Percentiles rank a stretch among this genome's conserved stretches.
These are phyloP conservation scores for Endothia cerciana DNA, from an alignment of 2,329 filamentous ascomycete species.

Conservation along the genomic window DNA sequence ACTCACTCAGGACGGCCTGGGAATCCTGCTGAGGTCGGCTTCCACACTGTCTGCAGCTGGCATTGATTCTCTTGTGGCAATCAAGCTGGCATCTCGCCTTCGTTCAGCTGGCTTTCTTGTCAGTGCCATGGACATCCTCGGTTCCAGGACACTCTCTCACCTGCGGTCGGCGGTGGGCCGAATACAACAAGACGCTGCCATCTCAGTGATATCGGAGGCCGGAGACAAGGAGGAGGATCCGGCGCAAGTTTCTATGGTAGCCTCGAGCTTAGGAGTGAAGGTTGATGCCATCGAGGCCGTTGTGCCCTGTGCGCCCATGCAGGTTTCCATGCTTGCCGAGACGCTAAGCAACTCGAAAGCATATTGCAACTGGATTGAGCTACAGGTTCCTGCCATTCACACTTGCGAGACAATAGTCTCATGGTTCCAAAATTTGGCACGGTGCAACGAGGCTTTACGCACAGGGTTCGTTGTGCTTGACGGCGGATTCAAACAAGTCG, in stretches of 20 bases:
- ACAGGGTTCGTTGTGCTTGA: conserved; percentile 70
- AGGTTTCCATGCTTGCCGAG: conserved; percentile 80
- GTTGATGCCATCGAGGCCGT: conserved; percentile 50
- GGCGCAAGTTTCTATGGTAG: conserved; percentile 25
- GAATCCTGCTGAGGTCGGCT: conserved; percentile 33
- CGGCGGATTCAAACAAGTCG: conserved; percentile 61
- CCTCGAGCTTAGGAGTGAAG: conserved; percentile 31
- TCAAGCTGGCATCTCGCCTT: conserved; percentile 64
- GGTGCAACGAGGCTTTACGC: conserved; percentile 68
- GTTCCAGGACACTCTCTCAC: conserved; percentile 48
- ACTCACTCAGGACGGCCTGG: conserved; percentile 36
- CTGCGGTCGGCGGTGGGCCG: conserved; percentile 31
- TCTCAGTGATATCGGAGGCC: neutral
- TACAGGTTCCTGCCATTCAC: conserved; percentile 47
- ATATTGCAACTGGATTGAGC: conserved; percentile 79
- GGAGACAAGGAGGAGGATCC: neutral
- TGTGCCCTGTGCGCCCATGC: conserved; percentile 71
- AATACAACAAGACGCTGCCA: neutral
- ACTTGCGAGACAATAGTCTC: conserved; percentile 45
- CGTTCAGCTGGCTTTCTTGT: conserved; percentile 59
- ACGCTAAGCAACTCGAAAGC: conserved; percentile 60
- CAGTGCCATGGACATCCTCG: conserved; percentile 65
- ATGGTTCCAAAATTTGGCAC: conserved; percentile 54
- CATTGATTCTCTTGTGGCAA: conserved; percentile 47
- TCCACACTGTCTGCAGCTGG: conserved; percentile 40